Evolutionary conservation across 2,329 filamentous ascomycete genomes (phyloP).

Genomic region (Corniculantispora saksenae): DNA sequence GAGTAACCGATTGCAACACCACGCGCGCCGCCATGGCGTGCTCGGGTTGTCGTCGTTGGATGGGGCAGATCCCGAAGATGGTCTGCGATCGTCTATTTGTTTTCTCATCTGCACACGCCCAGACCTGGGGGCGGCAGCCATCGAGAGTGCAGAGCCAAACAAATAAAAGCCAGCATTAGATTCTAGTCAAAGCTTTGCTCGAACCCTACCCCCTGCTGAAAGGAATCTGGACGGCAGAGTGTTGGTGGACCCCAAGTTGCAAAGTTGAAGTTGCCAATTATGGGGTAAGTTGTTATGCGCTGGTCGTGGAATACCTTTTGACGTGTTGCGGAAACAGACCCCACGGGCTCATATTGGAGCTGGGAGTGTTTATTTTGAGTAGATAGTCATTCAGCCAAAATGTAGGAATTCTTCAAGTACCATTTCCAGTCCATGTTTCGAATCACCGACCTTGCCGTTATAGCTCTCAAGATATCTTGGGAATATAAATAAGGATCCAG

Average conservation of each 20-base stretch:
- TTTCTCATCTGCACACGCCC: background rate
- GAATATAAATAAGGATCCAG: too few species aligned
- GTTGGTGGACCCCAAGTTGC: background rate
- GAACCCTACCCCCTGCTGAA: background rate
- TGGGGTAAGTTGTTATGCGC: background rate
- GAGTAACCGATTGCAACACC: background rate
- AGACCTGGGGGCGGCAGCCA: background rate
- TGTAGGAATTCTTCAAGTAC: too few species aligned
- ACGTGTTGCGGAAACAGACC: slow-evolving; percentile 10
- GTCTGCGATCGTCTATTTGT: background rate
- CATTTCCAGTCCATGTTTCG: too few species aligned
- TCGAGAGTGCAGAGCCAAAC: background rate
- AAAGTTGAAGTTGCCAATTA: slow-evolving; percentile 7
- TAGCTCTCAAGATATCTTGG: too few species aligned
- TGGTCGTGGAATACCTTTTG: background rate
- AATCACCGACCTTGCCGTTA: too few species aligned
- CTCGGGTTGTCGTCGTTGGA: background rate
- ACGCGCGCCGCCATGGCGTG: background rate
- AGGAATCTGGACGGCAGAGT: background rate
- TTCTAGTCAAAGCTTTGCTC: slow-evolving; percentile 11
- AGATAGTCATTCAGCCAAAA: too few species aligned
- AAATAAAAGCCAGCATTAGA: background rate
- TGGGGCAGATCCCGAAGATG: background rate
- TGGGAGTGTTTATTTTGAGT: background rate
- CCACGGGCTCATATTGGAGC: background rate